A percentile compares a stretch with the other conserved stretches of the same genome.
These are phyloP conservation scores for Potentilla sterilis DNA, from an alignment of 306 rosid species.

Conservation along the genomic window DNA sequence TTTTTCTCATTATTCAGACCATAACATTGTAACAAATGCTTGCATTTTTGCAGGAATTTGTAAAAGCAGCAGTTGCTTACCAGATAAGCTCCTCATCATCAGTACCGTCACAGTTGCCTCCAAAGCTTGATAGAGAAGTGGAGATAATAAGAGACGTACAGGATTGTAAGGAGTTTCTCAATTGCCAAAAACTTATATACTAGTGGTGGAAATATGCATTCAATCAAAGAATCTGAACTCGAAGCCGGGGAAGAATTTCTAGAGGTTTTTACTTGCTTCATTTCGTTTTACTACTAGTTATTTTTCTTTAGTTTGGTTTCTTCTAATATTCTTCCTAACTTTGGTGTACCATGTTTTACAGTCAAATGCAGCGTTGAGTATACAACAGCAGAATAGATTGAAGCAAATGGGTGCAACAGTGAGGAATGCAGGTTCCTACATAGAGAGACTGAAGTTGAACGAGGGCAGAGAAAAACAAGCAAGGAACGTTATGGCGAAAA, in stretches of 20 bases:
- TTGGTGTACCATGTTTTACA: slow-evolving; percentile 25
- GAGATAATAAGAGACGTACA: slow-evolving; percentile 63
- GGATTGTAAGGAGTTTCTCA: slow-evolving; percentile 69
- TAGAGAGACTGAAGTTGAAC: slow-evolving; percentile 54
- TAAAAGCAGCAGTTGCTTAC: slow-evolving; percentile 73
- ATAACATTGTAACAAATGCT: not conserved
- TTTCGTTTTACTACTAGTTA: not conserved
- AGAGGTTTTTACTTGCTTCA: slow-evolving; percentile 41
- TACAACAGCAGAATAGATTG: slow-evolving; percentile 76
- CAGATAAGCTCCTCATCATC: slow-evolving; percentile 41
- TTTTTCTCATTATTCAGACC: not conserved
- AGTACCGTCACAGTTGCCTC: slow-evolving; percentile 32
- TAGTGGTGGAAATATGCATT: slow-evolving; percentile 30
- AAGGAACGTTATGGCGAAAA: slow-evolving; percentile 70
- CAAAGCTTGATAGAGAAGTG: slow-evolving; percentile 59
- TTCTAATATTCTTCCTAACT: not conserved
- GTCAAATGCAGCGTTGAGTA: slow-evolving; percentile 81
- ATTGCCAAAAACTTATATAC: slow-evolving; percentile 64
- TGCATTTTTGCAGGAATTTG: slow-evolving; percentile 66
- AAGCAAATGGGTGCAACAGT: slow-evolving; percentile 99
- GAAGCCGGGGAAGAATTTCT: slow-evolving; percentile 82
- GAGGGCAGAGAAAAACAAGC: slow-evolving; percentile 67
- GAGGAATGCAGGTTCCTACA: slow-evolving; percentile 74
- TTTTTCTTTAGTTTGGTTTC: not conserved
- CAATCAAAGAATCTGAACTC: slow-evolving; percentile 64